Percentiles rank a stretch among this genome's conserved stretches.
Conservation (phyloP, 1,139 yeast genomes). For the Protomyces inouyei region DNA sequence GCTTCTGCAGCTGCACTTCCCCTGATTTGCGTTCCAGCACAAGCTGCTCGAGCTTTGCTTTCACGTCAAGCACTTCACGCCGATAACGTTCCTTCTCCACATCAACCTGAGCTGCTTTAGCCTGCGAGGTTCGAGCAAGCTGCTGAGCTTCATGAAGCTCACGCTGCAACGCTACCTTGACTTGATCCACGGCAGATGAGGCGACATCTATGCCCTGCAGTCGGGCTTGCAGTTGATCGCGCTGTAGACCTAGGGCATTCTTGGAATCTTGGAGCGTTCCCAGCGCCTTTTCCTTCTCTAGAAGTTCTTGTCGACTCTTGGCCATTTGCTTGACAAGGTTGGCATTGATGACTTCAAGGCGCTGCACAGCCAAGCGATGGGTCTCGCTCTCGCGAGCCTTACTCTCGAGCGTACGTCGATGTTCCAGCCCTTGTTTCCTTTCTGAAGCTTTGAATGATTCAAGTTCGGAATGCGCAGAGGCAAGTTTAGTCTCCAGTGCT, state of each 20-base stretch:
- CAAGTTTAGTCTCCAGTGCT: neutral
- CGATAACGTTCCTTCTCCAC: slow-evolving; percentile 23
- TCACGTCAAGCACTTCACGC: slow-evolving; percentile 20
- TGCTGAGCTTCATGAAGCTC: slow-evolving; percentile 24
- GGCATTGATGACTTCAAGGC: slow-evolving; percentile 19
- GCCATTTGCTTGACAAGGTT: slow-evolving; percentile 24
- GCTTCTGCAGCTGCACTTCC: slow-evolving; percentile 3
- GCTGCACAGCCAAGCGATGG: slow-evolving; percentile 15
- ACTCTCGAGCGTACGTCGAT: neutral
- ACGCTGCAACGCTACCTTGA: slow-evolving; percentile 7
- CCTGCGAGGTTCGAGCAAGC: slow-evolving; percentile 2
- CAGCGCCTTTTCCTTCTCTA: slow-evolving; percentile 24
- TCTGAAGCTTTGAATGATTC: slow-evolving; percentile 4
- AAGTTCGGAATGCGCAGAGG: neutral
- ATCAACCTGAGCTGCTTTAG: slow-evolving; percentile 19
- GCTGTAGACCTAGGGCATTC: slow-evolving; percentile 2
- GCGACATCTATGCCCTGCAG: slow-evolving; percentile 16
- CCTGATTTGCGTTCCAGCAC: slow-evolving; percentile 9
- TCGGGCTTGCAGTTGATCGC: slow-evolving; percentile 6
- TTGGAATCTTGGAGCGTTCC: slow-evolving; percentile 7
- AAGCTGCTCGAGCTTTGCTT: slow-evolving; percentile 13
- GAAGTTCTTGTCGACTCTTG: slow-evolving; percentile 20
- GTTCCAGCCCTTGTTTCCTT: neutral
- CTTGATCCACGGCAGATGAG: slow-evolving; percentile 10
- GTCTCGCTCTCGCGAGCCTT: slow-evolving; percentile 9